Evolutionary conservation across 2,329 filamentous ascomycete genomes (phyloP).

Genomic region (Aschersonia sp.): DNA sequence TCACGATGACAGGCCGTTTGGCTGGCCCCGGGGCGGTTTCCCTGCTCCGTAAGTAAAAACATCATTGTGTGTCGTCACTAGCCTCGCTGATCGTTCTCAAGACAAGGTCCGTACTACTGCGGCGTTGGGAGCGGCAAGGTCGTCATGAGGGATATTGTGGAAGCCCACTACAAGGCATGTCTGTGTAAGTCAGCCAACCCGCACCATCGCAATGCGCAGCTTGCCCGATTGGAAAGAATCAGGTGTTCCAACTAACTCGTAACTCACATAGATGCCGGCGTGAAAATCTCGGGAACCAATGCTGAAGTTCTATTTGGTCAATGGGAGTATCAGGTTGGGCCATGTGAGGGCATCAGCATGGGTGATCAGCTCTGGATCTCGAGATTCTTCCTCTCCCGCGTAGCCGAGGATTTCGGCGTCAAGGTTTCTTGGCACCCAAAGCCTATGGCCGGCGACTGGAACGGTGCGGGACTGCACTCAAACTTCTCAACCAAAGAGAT

Average conservation of each 20-base stretch:
- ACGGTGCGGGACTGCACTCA: conserved; percentile 84
- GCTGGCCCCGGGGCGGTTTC: conserved; percentile 57
- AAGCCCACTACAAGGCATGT: conserved; percentile 48
- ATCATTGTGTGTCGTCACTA: too few species aligned
- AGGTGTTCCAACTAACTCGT: background rate
- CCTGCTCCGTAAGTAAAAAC: conserved; percentile 45
- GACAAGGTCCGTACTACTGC: conserved; percentile 42
- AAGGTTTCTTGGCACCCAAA: conserved; percentile 94
- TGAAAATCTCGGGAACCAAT: conserved; percentile 96
- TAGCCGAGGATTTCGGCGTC: conserved; percentile 91
- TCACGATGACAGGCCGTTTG: conserved; percentile 73
- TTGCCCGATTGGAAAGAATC: background rate
- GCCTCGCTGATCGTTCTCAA: conserved; percentile 1
- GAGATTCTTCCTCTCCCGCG: conserved; percentile 72
- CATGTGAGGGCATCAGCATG: conserved; percentile 76
- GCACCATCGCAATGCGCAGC: background rate
- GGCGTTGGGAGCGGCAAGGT: conserved; percentile 96
- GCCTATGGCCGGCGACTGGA: conserved; percentile 86
- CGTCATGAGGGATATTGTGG: conserved; percentile 94
- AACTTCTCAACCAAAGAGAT: conserved; percentile 89
- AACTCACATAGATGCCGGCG: conserved; percentile 41
- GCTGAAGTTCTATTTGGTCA: conserved; percentile 84
- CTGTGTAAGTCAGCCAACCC: conserved; percentile 33
- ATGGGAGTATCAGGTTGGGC: conserved; percentile 97
- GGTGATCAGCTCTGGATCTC: conserved; percentile 90